Evolutionary conservation across 768 basidiomycete genomes (phyloP), one percentile per base, ranked within the genome.

Genomic region (Tricholoma flavovirens): DNA sequence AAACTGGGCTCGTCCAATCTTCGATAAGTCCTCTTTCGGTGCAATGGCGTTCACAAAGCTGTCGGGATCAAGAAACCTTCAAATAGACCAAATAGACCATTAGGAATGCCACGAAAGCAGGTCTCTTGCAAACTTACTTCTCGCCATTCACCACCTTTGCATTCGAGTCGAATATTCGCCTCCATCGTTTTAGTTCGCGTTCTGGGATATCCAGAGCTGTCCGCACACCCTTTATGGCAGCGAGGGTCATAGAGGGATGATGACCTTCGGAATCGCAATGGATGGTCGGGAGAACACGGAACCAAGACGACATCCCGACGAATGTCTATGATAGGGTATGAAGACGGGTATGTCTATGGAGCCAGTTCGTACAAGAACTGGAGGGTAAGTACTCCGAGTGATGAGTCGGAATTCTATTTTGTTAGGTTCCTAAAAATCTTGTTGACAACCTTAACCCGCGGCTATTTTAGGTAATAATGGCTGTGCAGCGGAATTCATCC

Each of bases 1-100:
- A 67, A 92, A 98, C 67, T 97, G 94, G 7, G 87, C 82, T 19
- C 90, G 86, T 33, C 86, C 86, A 62, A 98, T 95, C 71, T 88
- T 90, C 55, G 83, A 79, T 62, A 93, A 78, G 76, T 96, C 93
- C 32, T 82, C 84, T 49, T 81, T 81, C 2, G 96, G 94, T 30
- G 90, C 93, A 69, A 98, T 95, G 52, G 97, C 95, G 69, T 92
- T 91, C 62, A 98, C 88, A 71, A 99, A 99, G 64, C 86, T 86
- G 29, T 93, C 87, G 33, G 80, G 75, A 72, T 93, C 89, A 48
- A 99, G 79, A 69, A 83, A 96, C 72, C 95, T 98, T 62, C 26
- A 57, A 68, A 54, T 56, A 53, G 55, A 54, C 30, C n/a, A n/a
- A n/a, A n/a, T 33, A 49, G 53, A 43, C 22, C 2, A 55, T 52